Percentiles rank a stretch among this genome's conserved stretches.
phyloP scores from a whole-genome alignment of 1,139 yeast genomes.

The Lodderomyces pseudojiufengensis region DNA sequence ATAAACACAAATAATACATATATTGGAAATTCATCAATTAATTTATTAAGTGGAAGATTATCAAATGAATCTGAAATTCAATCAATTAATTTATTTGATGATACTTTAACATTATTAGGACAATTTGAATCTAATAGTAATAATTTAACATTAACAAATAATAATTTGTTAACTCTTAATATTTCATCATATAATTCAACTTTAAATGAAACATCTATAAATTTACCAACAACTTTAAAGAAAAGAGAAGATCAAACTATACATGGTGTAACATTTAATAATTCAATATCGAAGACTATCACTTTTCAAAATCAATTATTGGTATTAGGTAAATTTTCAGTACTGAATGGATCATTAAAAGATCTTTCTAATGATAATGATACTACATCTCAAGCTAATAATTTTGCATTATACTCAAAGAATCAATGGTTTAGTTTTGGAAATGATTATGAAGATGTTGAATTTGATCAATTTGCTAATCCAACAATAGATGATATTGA shows the following conservation, averaged over 20 bases:
- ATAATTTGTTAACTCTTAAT: slow-evolving; percentile 26
- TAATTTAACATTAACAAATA: slow-evolving; percentile 26
- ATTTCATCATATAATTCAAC: slow-evolving; percentile 31
- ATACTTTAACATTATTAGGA: slow-evolving; percentile 43
- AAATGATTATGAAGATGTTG: slow-evolving; percentile 22
- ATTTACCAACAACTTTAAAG: slow-evolving; percentile 9
- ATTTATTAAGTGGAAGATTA: slow-evolving; percentile 53
- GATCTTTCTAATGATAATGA: slow-evolving; percentile 31
- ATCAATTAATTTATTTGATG: slow-evolving; percentile 22
- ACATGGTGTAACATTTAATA: slow-evolving; percentile 31
- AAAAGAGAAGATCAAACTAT: slow-evolving; percentile 25
- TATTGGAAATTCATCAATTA: slow-evolving; percentile 68
- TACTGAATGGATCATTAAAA: slow-evolving; percentile 14
- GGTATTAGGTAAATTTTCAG: slow-evolving; percentile 33
- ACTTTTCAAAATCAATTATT: slow-evolving; percentile 21
- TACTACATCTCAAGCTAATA: slow-evolving; percentile 26
- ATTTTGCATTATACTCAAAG: slow-evolving; percentile 29
- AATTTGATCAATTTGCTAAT: slow-evolving; percentile 32
- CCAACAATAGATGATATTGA: slow-evolving; percentile 33
- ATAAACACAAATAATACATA: slow-evolving; percentile 33
- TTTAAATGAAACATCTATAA: slow-evolving; percentile 26
- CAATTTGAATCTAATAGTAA: slow-evolving; percentile 39
- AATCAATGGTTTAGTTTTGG: slow-evolving; percentile 40
- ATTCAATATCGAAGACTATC: slow-evolving; percentile 24
- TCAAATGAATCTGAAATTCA: slow-evolving; percentile 41